Conservation (phyloP, 208 protist species). For the Leptomonas pyrrhocoris region DNA sequence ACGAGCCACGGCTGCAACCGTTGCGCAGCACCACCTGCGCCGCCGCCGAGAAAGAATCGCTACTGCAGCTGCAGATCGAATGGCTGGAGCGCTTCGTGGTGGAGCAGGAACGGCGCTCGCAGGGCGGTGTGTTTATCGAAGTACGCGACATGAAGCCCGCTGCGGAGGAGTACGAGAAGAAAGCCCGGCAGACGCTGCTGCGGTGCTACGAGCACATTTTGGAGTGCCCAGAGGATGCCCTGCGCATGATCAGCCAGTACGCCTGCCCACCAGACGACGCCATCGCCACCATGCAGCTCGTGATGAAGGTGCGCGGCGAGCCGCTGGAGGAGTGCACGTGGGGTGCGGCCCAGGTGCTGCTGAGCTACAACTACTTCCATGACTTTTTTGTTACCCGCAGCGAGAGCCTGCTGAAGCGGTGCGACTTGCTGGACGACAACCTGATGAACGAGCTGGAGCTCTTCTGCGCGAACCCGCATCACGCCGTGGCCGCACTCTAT, state of each 20-base stretch:
- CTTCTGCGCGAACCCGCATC: conserved; percentile 56
- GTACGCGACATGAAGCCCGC: conserved; percentile 43
- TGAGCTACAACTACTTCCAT: conserved; percentile 78
- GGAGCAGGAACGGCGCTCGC: conserved; percentile 50
- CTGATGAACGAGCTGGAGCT: conserved; percentile 55
- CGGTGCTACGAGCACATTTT: conserved; percentile 59
- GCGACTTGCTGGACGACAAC: conserved; percentile 40
- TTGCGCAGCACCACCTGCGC: conserved; percentile 50
- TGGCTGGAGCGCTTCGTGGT: conserved; percentile 76
- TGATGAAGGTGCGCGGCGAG: conserved; percentile 65
- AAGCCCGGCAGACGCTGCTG: conserved; percentile 38
- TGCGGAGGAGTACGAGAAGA: conserved; percentile 47
- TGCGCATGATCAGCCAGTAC: conserved; percentile 72
- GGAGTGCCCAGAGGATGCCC: conserved; percentile 44
- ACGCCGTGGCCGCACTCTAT: conserved; percentile 50
- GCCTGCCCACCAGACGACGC: conserved; percentile 58
- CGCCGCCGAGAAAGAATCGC: conserved; percentile 32
- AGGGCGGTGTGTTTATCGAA: conserved; percentile 42
- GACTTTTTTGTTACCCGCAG: conserved; percentile 72
- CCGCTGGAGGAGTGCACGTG: conserved; percentile 38
- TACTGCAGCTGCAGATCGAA: conserved; percentile 52
- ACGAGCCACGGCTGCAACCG: conserved; percentile 61
- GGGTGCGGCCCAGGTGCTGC: conserved; percentile 60
- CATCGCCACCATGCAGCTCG: conserved; percentile 69
- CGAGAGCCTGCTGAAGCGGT: conserved; percentile 53